Base-by-base conservation (phyloP, 148 eudicot species). In the Camellia sinensis region DNA sequence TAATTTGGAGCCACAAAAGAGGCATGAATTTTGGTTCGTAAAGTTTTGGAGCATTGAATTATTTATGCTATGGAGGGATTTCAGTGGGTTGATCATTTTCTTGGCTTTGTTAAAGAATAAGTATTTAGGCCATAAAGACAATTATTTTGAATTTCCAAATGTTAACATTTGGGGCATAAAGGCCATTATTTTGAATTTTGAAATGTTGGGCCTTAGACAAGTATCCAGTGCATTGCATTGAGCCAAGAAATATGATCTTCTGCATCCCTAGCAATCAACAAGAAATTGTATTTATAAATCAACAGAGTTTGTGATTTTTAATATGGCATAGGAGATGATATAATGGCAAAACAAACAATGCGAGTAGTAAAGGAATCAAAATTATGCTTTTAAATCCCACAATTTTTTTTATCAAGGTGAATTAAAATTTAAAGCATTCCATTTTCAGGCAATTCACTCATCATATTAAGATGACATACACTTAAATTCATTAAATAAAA, bases 181-280 rank as follows among this genome's bases (percentile, higher is more conserved):
- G 29, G 6, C 45, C 12, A 44, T 61, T 19, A 7, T 15, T 15
- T 70, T 11, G 46, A 70, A 9, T 11, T 7, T 70, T 1, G 46
- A 44, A 44, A 5, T 6, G 5, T 46, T 18, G 17, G 0, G 10
- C 3, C 6, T 11, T 44, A 67, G 11, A 1, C 48, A 44, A 70
- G 18, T 5, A 3, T 11, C 29, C 13, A 3, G 1, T 46, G 11
- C 11, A 22, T 7, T n/a, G 15, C 8, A 9, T 6, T 29, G 6
- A 22, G 98, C 98, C 99, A 93, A 83, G 92, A 86, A 82, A 96
- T 93, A 87, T 93, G 99, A 85, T 96, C 99, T 88, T 95, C 99
- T 77, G 91, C 83, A 90, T 95, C 99, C 93, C 99, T 95, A 80
- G 65, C 75, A 86, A 80, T 70, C 59, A 72, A 29, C 19, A 67